Evolutionary conservation across 1,139 yeast genomes (phyloP).

Genomic region (Blastobotrys apis): DNA sequence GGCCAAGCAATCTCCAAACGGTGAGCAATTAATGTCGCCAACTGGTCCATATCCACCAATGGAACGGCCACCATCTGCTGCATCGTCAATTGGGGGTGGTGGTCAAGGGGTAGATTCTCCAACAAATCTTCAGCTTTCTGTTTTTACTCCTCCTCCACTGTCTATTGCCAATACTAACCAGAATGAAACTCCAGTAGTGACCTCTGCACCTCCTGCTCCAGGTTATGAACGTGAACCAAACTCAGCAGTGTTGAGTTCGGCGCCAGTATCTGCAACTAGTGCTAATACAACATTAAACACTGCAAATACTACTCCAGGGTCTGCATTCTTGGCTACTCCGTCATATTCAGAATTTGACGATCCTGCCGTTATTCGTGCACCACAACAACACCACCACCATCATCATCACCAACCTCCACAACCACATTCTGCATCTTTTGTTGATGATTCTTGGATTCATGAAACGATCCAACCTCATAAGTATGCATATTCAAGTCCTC

Average conservation of each 20-base stretch:
- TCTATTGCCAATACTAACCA: not conserved
- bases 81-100: not conserved
- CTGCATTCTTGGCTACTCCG: not conserved
- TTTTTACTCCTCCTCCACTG: constrained; percentile 2
- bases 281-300: not conserved
- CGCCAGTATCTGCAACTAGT: not conserved
- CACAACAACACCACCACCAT: not conserved
- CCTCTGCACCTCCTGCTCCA: not conserved
- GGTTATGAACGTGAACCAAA: too few species aligned
- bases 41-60: not conserved
- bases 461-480: not conserved
- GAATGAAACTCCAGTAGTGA: too few species aligned
- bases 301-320: not conserved
- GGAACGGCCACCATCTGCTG: constrained; percentile 10
- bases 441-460: not conserved
- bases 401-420: not conserved
- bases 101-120: not conserved
- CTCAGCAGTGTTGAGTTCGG: not conserved
- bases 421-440: not conserved
- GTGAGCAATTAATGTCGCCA: too few species aligned
- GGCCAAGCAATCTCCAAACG: constrained; percentile 4
- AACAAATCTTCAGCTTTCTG: constrained; percentile 5
- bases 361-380: too few species aligned
- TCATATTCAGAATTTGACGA: constrained; percentile 6
- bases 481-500: too few species aligned